Base-by-base conservation (phyloP, 225 moss, liverwort and hornwort genomes). In the Bryum argenteum region DNA sequence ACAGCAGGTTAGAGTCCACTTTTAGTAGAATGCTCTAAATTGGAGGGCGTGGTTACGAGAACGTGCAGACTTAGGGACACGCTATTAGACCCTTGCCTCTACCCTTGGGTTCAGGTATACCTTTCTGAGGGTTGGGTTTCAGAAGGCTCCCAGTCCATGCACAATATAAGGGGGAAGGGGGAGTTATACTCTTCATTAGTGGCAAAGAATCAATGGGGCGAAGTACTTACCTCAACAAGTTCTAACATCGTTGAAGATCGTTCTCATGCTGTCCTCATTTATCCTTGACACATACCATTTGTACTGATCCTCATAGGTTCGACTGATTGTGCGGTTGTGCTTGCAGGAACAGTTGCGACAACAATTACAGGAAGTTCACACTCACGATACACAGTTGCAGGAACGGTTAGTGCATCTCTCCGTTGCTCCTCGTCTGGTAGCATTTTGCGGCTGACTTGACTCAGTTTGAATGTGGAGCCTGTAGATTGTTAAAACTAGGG, bases 281-380 rank as follows among this genome's bases (percentile, higher is more conserved):
- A 60, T 51, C 15, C 1, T 70, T 21, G 37, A 40, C 9, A 14
- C 39, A 23, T 54, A 18, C 2, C 42, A 13, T 39, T 38, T 65
- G 50, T 11, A 33, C 33, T 33, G 33, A 4, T 33, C 5, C 33
- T 33, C 7, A 69, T 17, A 52, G 1, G 60, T 59, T n/a, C 24
- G 60, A 54, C 26, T 45, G n/a, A 33, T 58, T 60, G 24, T 66
- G 65, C 70, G 48, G 64, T 44, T 67, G 71, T 44, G 39, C 10
- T 47, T 62, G 57, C 82, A 95, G 95, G 95, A 95, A 42, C 92
- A 95, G 85, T 85, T 93, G 72, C 86, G 88, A 56, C 77, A 84
- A 72, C 93, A 95, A 77, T 71, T 95, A 64, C 89, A 91, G 71
- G 81, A 92, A 56, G 86, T 95, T 53, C 88, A 89, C 72, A 91